These are phyloP conservation scores for Nakaseomyces nivariensis DNA, from an alignment of 1,139 yeast species.

Conservation along the genomic window DNA sequence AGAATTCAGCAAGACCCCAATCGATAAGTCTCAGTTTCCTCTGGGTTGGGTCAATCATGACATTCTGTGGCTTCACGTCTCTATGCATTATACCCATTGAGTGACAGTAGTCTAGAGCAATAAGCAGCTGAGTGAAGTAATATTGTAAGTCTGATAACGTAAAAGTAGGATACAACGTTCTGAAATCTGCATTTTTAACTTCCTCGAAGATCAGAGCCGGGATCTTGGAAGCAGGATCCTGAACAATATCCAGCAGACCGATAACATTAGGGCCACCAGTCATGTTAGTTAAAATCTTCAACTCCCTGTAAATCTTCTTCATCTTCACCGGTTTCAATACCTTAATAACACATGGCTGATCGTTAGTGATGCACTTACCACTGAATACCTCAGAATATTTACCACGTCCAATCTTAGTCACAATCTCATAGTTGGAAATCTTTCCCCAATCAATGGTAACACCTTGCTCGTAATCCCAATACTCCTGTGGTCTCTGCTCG, in stretches of 20 bases:
- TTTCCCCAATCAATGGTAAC: slow-evolving; percentile 62
- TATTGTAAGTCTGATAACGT: slow-evolving; percentile 54
- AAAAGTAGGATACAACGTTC: slow-evolving; percentile 60
- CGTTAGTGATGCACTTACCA: slow-evolving; percentile 39
- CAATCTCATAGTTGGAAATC: slow-evolving; percentile 58
- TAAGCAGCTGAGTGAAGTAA: slow-evolving; percentile 58
- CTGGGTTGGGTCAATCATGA: slow-evolving; percentile 65
- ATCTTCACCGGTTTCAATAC: slow-evolving; percentile 72
- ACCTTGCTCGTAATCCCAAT: slow-evolving; percentile 70
- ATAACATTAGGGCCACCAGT: slow-evolving; percentile 69
- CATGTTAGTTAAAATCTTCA: slow-evolving; percentile 62
- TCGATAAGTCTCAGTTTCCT: slow-evolving; percentile 61
- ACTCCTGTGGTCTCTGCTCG: slow-evolving; percentile 50
- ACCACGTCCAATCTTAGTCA: slow-evolving; percentile 66
- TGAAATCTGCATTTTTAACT: slow-evolving; percentile 61
- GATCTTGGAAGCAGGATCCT: slow-evolving; percentile 61
- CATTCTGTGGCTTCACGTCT: slow-evolving; percentile 78
- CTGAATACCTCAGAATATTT: slow-evolving; percentile 71
- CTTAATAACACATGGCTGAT: slow-evolving; percentile 56
- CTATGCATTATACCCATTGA: slow-evolving; percentile 80
- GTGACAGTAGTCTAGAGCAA: slow-evolving; percentile 67
- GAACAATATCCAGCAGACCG: slow-evolving; percentile 62
- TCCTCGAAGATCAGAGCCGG: slow-evolving; percentile 70
- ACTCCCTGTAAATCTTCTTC: slow-evolving; percentile 70
- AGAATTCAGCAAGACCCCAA: slow-evolving; percentile 81